phyloP scores from a whole-genome alignment of 805 yeast genomes.

The Barnettozyma botsteinii region DNA sequence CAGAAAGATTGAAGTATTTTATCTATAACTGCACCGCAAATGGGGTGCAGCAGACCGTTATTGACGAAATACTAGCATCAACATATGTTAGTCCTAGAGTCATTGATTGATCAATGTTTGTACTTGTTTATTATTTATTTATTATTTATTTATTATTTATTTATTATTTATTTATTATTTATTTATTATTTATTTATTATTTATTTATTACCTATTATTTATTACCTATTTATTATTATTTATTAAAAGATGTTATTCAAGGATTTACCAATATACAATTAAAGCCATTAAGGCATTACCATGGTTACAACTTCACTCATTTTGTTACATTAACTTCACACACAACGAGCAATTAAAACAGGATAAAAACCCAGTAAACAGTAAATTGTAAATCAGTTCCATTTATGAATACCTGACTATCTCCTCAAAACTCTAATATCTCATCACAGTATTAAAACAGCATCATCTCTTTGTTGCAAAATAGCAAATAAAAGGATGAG shows the following conservation, averaged over 20 bases:
- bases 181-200: not conserved
- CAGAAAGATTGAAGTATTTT: conserved; percentile 10
- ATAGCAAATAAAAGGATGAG: too few species aligned
- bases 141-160: conserved; percentile 8
- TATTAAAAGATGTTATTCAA: not conserved
- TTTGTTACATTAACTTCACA: too few species aligned
- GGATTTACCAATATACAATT: not conserved
- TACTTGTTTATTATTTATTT: conserved; percentile 4
- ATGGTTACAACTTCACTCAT: too few species aligned
- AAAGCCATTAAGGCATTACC: too few species aligned
- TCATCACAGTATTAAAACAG: too few species aligned
- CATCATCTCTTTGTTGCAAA: too few species aligned
- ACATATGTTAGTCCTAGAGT: not conserved
- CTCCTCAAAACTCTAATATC: too few species aligned
- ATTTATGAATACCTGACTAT: too few species aligned
- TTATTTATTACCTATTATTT: conserved; percentile 1
- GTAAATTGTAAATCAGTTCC: too few species aligned
- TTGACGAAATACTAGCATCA: conserved; percentile 1
- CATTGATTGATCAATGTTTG: not conserved
- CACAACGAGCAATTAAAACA: too few species aligned
- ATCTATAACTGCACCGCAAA: conserved; percentile 2
- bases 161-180: not conserved
- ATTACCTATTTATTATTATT: not conserved
- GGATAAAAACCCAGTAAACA: too few species aligned
- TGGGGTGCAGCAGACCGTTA: conserved; percentile 1